Evolutionary conservation across 1,284 basidiomycete species (phyloP).

Genomic region (Malassezia slooffiae): DNA sequence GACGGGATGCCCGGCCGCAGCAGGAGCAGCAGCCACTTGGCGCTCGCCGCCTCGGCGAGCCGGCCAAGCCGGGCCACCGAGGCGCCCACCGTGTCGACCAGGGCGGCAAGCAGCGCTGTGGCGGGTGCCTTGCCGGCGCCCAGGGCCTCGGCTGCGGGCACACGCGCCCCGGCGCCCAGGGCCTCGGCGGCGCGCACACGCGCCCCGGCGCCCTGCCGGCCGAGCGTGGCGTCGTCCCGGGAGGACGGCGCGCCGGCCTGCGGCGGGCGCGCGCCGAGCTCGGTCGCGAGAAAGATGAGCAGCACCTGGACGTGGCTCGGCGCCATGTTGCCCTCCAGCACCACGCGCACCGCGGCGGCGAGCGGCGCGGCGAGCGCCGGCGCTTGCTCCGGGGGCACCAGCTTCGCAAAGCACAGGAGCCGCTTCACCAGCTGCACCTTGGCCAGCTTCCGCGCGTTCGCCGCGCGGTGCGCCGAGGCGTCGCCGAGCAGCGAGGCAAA

Average conservation of each 20-base stretch:
- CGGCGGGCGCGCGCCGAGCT: not conserved
- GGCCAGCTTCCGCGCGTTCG: constrained; percentile 31
- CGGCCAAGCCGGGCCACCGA: not conserved
- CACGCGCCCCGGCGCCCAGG: too few species aligned
- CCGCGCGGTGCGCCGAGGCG: constrained; percentile 53
- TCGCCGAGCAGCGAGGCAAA: constrained; percentile 62
- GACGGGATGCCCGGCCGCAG: constrained; percentile 28
- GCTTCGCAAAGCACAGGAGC: constrained; percentile 54
- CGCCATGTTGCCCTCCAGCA: constrained; percentile 54
- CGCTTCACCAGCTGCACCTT: constrained; percentile 57
- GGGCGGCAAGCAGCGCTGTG: constrained; percentile 18
- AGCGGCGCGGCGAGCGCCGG: not conserved
- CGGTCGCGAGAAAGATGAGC: not conserved
- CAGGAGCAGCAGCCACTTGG: constrained; percentile 36
- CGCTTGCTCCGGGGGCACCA: constrained; percentile 3
- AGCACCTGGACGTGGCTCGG: constrained; percentile 3
- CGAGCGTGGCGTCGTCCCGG: too few species aligned
- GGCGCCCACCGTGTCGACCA: not conserved
- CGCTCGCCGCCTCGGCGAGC: constrained; percentile 19
- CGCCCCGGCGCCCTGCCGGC: too few species aligned
- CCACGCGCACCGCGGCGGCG: constrained; percentile 14
- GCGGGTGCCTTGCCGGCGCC: too few species aligned
- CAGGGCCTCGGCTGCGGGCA: too few species aligned
- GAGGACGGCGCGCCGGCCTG: too few species aligned
- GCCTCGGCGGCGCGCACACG: too few species aligned